Conservation (phyloP, 108 stramenopile species). For the Mediolabrus comicus region DNA sequence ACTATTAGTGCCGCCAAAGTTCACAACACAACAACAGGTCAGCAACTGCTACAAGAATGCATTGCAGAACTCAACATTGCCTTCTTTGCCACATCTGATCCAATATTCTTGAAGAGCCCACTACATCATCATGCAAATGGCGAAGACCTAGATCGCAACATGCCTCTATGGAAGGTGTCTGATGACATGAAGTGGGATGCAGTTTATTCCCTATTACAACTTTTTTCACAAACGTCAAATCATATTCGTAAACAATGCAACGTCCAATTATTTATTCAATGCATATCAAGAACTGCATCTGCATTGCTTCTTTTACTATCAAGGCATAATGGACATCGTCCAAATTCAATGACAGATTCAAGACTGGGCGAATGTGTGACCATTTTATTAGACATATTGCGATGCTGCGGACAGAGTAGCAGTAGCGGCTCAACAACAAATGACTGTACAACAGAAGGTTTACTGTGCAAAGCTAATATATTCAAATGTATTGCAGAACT, state of each 20-base stretch:
- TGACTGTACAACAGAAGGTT: neutral
- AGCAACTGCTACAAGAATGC: too few species aligned
- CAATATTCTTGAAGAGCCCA: neutral
- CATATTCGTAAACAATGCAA: slow-evolving; percentile 1
- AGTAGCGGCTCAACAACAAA: neutral
- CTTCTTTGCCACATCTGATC: neutral
- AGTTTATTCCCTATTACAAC: slow-evolving; percentile 13
- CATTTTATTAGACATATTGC: slow-evolving; percentile 27
- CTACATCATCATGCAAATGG: neutral
- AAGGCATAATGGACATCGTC: neutral
- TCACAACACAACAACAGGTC: too few species aligned
- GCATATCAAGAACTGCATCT: slow-evolving; percentile 16
- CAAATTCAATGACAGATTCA: slow-evolving; percentile 16
- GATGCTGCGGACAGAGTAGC: neutral
- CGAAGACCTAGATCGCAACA: neutral
- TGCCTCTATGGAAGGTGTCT: neutral
- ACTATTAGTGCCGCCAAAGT: too few species aligned
- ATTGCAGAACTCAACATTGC: neutral
- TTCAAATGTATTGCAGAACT: slow-evolving; percentile 37
- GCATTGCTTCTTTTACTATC: slow-evolving; percentile 11
- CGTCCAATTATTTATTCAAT: slow-evolving; percentile 2
- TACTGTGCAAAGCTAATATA: slow-evolving; percentile 29
- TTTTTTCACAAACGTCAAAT: slow-evolving; percentile 2
- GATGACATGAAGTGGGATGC: slow-evolving; percentile 24
- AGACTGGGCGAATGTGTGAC: slow-evolving; percentile 31